Percentiles rank a stretch among this genome's conserved stretches.
phyloP scores from a whole-genome alignment of 345 rosid species.

The Eucalyptus sideroxylon region DNA sequence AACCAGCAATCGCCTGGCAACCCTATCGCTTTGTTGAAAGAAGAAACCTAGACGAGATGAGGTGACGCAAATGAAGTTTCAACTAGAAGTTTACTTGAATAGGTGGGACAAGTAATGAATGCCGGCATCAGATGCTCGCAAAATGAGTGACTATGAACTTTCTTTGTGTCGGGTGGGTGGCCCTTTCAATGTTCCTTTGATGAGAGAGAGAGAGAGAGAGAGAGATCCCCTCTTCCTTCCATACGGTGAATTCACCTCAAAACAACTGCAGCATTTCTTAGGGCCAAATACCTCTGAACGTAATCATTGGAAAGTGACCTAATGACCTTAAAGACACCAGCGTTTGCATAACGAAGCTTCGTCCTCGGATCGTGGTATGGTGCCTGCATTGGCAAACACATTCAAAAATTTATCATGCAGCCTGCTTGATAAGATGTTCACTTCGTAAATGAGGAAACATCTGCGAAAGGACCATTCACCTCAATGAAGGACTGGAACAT shows the following conservation, averaged over 20 bases:
- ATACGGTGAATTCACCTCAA: conserved; percentile 32
- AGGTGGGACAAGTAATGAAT: neutral
- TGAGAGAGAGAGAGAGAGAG: neutral
- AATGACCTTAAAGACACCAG: conserved; percentile 67
- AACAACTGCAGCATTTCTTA: conserved; percentile 80
- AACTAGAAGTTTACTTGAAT: neutral
- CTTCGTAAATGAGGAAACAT: neutral
- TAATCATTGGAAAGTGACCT: conserved; percentile 74
- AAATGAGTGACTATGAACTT: neutral
- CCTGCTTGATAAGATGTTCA: neutral
- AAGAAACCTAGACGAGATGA: neutral
- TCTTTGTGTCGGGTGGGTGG: neutral
- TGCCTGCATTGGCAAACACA: conserved; percentile 33
- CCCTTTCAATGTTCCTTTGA: neutral
- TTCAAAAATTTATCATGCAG: neutral
- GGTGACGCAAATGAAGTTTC: neutral
- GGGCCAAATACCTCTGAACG: conserved; percentile 77
- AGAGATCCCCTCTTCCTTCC: neutral
- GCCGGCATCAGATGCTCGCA: neutral
- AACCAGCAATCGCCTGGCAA: neutral
- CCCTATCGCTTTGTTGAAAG: neutral
- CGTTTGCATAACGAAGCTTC: conserved; percentile 66
- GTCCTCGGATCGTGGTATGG: conserved; percentile 83
- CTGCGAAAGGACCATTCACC: neutral
- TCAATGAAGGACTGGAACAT: neutral